A percentile compares a stretch with the other conserved stretches of the same genome.
Evolutionary conservation across 495 filamentous ascomycete species (phyloP).

Genomic region (Amphirosellinia nigrospora): DNA sequence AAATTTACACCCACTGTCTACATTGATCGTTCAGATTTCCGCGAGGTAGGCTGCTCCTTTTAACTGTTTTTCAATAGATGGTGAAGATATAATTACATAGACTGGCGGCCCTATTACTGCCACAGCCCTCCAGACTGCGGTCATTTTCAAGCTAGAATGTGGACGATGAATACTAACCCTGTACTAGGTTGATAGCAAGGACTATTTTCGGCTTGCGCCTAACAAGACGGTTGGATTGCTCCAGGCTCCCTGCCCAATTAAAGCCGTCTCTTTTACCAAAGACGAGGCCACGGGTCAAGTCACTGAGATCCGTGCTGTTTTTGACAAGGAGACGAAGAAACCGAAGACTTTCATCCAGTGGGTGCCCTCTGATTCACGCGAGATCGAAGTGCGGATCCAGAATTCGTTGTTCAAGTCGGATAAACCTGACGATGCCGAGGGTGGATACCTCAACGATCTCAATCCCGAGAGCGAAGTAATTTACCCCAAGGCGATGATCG

Average conservation of each 20-base stretch:
- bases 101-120: too few relatives aligned
- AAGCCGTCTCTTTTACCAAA: constrained; percentile 75
- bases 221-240: constrained; percentile 89
- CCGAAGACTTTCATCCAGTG: constrained; percentile 93
- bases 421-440: constrained; percentile 72
- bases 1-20: constrained; percentile 35
- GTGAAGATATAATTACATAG: too few relatives aligned
- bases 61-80: too few relatives aligned
- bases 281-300: constrained; percentile 71
- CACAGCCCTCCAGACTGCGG: too few relatives aligned
- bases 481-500: constrained; percentile 78
- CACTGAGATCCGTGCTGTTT: constrained; percentile 70
- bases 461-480: constrained; percentile 84
- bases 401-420: constrained; percentile 86
- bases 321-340: constrained; percentile 74
- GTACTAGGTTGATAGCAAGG: constrained; percentile 69
- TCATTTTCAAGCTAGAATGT: too few relatives aligned
- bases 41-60: too few relatives aligned
- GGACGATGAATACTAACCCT: too few relatives aligned
- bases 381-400: constrained; percentile 80
- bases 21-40: background rate
- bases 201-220: constrained; percentile 93
- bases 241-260: constrained; percentile 82
- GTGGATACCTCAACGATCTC: constrained; percentile 82
- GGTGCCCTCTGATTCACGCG: constrained; percentile 73